A percentile compares a stretch with the other conserved stretches of the same genome.
These are phyloP conservation scores for Pseudomassariella vexata DNA, from an alignment of 2,329 filamentous ascomycete species.

Conservation along the genomic window DNA sequence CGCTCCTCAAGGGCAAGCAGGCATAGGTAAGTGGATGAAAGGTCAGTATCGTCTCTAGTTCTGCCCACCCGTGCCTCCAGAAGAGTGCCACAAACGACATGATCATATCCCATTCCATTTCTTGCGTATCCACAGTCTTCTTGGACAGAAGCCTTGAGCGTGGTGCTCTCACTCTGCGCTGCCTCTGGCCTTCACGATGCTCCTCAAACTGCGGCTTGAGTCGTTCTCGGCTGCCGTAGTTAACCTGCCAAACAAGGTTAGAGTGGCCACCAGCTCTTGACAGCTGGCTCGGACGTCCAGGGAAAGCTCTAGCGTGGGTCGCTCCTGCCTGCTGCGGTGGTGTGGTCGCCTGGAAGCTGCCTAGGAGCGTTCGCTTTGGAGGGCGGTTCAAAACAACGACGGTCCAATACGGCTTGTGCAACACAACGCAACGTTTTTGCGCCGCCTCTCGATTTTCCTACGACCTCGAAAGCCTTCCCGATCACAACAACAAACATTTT, in stretches of 20 bases:
- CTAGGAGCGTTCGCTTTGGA: background rate
- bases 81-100: background rate
- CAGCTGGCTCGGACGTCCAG: too few relatives aligned
- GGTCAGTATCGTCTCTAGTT: constrained; percentile 3
- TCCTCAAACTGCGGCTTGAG: constrained; percentile 6
- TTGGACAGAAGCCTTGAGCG: background rate
- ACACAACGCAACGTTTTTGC: constrained; percentile 1
- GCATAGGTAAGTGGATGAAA: constrained; percentile 4
- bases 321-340: background rate
- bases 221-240: constrained; percentile 5
- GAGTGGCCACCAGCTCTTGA: constrained; percentile 2
- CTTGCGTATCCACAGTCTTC: too few relatives aligned
- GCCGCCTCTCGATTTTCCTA: constrained; percentile 8
- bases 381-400: constrained; percentile 1
- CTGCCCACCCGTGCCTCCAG: background rate
- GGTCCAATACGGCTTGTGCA: background rate
- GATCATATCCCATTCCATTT: background rate
- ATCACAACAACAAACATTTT: constrained; percentile 9
- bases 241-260: constrained; percentile 2
- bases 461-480: constrained; percentile 4
- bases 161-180: background rate
- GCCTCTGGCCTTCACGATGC: background rate
- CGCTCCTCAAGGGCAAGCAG: constrained; percentile 1
- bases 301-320: background rate
- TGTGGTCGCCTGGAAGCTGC: background rate